Percentiles rank a stretch among this genome's conserved stretches.
These are phyloP conservation scores for Fusarium begoniae DNA, from an alignment of 2,329 filamentous ascomycete genomes.

Conservation along the genomic window DNA sequence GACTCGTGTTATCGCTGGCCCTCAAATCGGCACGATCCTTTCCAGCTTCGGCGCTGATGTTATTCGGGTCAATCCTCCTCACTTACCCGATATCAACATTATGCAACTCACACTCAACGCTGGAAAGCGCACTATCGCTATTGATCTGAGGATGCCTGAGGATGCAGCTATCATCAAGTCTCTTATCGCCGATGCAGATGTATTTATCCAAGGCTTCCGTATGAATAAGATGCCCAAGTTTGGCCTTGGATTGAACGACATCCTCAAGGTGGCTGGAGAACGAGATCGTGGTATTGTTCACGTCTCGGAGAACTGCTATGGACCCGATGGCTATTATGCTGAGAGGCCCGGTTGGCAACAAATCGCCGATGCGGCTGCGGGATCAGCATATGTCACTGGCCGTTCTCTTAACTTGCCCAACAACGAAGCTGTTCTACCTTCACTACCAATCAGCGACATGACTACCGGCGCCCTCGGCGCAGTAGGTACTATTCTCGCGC, in stretches of 20 bases:
- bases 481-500: constrained; percentile 45
- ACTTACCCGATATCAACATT: constrained; percentile 13
- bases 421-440: constrained; percentile 33
- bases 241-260: constrained; percentile 10
- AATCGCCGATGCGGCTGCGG: constrained; percentile 60
- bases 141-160: constrained; percentile 9
- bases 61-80: constrained; percentile 4
- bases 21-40: constrained; percentile 8
- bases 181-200: constrained; percentile 4
- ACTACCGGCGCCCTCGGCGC: constrained; percentile 46
- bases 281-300: constrained; percentile 69
- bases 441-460: constrained; percentile 48
- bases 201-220: constrained; percentile 15
- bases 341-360: constrained; percentile 72
- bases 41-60: constrained; percentile 16
- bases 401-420: background rate
- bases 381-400: constrained; percentile 11
- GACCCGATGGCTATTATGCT: constrained; percentile 64
- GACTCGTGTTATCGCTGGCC: constrained; percentile 17
- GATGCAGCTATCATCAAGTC: constrained; percentile 3
- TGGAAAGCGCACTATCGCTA: constrained; percentile 17
- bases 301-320: constrained; percentile 74
- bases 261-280: constrained; percentile 33
- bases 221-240: constrained; percentile 27
- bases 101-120: constrained; percentile 18